phyloP scores from a whole-genome alignment of 2,329 filamentous ascomycete genomes.

The Pleurostoma richardsiae region DNA sequence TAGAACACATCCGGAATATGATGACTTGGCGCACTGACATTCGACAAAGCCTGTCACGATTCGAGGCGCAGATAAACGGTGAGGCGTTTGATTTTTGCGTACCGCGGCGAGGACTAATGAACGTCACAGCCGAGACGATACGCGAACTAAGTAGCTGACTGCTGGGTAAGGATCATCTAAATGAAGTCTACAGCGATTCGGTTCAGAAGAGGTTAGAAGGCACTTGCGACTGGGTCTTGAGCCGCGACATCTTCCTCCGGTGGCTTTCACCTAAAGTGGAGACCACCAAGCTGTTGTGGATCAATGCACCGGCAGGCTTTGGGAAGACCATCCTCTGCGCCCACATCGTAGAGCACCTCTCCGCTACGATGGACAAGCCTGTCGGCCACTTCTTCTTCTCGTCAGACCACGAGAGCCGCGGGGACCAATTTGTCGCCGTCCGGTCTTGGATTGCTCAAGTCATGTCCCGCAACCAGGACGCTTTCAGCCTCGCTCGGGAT shows the following conservation, averaged over 20 bases:
- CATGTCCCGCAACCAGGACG: slow-evolving; percentile 10
- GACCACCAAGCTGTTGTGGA: slow-evolving; percentile 19
- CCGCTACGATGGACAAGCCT: rapidly evolving
- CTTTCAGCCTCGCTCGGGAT: slow-evolving; percentile 3
- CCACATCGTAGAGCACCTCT: slow-evolving; percentile 17
- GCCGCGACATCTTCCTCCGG: slow-evolving; percentile 3
- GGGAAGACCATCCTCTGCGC: slow-evolving; percentile 28
- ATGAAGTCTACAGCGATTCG: slow-evolving; percentile 11
- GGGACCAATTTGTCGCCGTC: slow-evolving; percentile 17
- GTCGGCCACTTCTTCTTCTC: slow-evolving; percentile 27
- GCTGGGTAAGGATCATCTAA: too few relatives aligned
- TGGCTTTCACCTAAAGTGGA: slow-evolving; percentile 12
- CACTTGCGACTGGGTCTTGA: slow-evolving; percentile 22
- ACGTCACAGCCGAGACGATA: too few relatives aligned
- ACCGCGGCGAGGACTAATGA: too few relatives aligned
- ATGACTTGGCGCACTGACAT: too few relatives aligned
- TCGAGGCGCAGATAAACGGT: too few relatives aligned
- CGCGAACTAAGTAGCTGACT: too few relatives aligned
- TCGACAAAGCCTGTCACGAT: too few relatives aligned
- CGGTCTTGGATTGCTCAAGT: slow-evolving; percentile 24
- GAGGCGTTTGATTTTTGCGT: too few relatives aligned
- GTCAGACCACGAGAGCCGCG: slow-evolving; percentile 14
- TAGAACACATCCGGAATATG: too few relatives aligned
- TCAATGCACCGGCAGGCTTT: slow-evolving; percentile 22
- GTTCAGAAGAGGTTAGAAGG: slow-evolving; percentile 10